Percentiles rank a stretch among this genome's conserved stretches.
These are phyloP conservation scores for Leccinum fibrillosum DNA, from an alignment of 768 basidiomycete genomes.

Conservation along the genomic window DNA sequence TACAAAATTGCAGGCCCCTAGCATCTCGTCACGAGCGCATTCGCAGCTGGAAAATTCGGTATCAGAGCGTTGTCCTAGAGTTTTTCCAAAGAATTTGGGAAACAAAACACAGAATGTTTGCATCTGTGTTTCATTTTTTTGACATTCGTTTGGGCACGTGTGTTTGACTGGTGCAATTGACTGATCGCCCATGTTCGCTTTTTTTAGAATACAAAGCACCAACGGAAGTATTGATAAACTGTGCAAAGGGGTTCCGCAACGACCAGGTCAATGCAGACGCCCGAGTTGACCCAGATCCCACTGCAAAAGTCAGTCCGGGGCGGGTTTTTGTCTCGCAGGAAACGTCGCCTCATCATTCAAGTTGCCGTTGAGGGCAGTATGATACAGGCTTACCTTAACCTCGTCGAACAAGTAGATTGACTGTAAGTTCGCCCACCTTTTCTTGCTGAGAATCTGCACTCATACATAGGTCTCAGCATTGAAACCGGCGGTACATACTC, in stretches of 20 bases:
- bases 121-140: not conserved
- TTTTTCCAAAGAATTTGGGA: constrained; percentile 70
- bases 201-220: constrained; percentile 42
- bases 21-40: constrained; percentile 53
- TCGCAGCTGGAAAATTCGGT: constrained; percentile 64
- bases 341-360: not conserved
- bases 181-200: not conserved
- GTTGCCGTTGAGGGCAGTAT: not conserved
- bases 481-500: too few species aligned
- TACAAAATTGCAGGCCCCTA: constrained; percentile 63
- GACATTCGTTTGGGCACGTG: constrained; percentile 41
- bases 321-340: not conserved
- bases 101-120: constrained; percentile 68
- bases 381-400: constrained; percentile 57
- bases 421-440: constrained; percentile 29
- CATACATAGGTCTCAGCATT: too few species aligned
- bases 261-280: constrained; percentile 33
- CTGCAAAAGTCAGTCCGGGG: constrained; percentile 53
- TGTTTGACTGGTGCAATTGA: constrained; percentile 24
- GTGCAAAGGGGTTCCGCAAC: constrained; percentile 25
- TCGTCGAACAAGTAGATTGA: constrained; percentile 74
- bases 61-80: constrained; percentile 65
- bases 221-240: constrained; percentile 56
- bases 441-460: not conserved
- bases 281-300: constrained; percentile 59